These are phyloP conservation scores for Rhizopogon rudus DNA, from an alignment of 768 basidiomycete species.

Conservation along the genomic window DNA sequence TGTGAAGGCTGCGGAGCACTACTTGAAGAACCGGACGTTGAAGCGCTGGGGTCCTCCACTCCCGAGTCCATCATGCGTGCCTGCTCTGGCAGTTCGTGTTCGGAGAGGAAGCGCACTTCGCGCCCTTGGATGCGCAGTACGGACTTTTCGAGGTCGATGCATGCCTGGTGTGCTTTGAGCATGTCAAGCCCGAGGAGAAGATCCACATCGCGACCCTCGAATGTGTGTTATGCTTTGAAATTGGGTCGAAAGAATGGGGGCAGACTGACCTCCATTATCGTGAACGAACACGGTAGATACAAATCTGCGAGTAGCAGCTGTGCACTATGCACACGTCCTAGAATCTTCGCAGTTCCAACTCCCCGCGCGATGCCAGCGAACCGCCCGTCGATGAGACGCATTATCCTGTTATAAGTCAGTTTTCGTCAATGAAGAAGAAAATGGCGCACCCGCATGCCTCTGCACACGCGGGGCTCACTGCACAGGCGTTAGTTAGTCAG, in stretches of 20 bases:
- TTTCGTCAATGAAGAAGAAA: slow-evolving; percentile 2
- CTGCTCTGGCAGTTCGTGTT: slow-evolving; percentile 91
- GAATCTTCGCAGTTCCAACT: slow-evolving; percentile 91
- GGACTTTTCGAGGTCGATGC: slow-evolving; percentile 87
- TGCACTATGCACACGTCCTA: slow-evolving; percentile 91
- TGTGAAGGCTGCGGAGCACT: slow-evolving; percentile 3
- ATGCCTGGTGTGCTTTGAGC: slow-evolving; percentile 96
- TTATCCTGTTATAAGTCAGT: slow-evolving; percentile 50
- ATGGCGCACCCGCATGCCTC: slow-evolving; percentile 78
- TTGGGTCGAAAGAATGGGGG: not conserved
- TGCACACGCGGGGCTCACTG: slow-evolving; percentile 90
- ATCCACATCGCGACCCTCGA: slow-evolving; percentile 84
- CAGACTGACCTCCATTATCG: slow-evolving; percentile 80
- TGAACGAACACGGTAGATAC: slow-evolving; percentile 84
- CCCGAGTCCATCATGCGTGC: slow-evolving; percentile 44
- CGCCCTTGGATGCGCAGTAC: slow-evolving; percentile 90
- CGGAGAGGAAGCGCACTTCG: slow-evolving; percentile 84
- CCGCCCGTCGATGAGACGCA: slow-evolving; percentile 86
- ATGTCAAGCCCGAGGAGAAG: slow-evolving; percentile 99
- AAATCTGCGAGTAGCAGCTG: slow-evolving; percentile 87
- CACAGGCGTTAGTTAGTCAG: slow-evolving; percentile 6
- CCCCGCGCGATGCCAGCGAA: slow-evolving; percentile 89
- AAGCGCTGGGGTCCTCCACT: slow-evolving; percentile 15
- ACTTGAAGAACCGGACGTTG: slow-evolving; percentile 14
- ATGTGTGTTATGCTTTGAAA: not conserved